Base-by-base conservation (phyloP, 1,284 basidiomycete species). In the Fistulina hepatica region DNA sequence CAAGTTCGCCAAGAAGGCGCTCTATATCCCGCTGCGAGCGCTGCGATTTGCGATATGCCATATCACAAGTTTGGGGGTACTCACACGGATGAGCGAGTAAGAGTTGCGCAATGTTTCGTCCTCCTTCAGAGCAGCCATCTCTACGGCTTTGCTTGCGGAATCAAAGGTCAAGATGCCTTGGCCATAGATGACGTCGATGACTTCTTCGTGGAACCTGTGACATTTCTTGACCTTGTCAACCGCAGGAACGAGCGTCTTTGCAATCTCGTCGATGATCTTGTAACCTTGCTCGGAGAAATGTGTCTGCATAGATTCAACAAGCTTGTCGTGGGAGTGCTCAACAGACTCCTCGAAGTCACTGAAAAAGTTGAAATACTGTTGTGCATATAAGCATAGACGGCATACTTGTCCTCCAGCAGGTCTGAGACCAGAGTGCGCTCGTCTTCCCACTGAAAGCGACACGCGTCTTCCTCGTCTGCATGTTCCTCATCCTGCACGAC, bases 391-490 rank as follows among this genome's bases (percentile, higher is more conserved):
- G 15, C 22, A 25, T 33, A 25, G 20, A 28, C 21, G 10, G 52
- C 59, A 40, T 49, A 66, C 68, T 53, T 56, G 35, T 69, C 64
- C 36, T 69, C 61, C 46, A 75, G 52, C 40, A 73, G 58, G 19
- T 67, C 67, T n/a, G 59, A 57, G 15, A 72, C 62, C 22, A 76
- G 59, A 1, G 72, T 72, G 20, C 53, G 56, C 48, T 74, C 73
- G 41, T 74, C 70, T 43, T 75, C 69, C 72, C 72, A 76, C 38
- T 59, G 55, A 48, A 68, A 65, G 24, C 21, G 15, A 2, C 31
- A 16, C n/a, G 28, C n/a, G 25, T 21, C 9, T 1, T 36, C 52
- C 7, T 48, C 53, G 12, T 58, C 60, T n/a, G n/a, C n/a, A 15
- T 51, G 46, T 2, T 51, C 49, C 21, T 44, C 43, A 2, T 45